Evolutionary conservation across 257 asterid species (phyloP).

Genomic region (Linaria vulgaris): DNA sequence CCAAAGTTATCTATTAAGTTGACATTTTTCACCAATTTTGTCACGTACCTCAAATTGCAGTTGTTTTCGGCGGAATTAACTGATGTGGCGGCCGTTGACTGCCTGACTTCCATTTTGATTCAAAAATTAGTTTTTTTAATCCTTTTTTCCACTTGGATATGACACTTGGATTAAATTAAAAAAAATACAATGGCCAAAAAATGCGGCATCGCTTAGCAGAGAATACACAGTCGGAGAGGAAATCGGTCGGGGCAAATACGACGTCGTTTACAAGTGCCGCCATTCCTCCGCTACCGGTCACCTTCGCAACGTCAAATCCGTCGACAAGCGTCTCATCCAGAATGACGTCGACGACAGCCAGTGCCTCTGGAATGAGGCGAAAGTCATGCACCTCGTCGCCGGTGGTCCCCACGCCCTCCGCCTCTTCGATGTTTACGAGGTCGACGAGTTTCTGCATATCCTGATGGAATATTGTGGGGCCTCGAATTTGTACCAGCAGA

Average conservation of each 20-base stretch:
- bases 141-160: too few relatives aligned
- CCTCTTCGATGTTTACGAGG: conserved; percentile 60
- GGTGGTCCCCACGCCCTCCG: conserved; percentile 43
- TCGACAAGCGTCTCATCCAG: conserved; percentile 54
- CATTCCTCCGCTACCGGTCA: conserved; percentile 45
- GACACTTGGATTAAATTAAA: too few relatives aligned
- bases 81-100: too few relatives aligned
- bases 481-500: conserved; percentile 50
- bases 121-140: too few relatives aligned
- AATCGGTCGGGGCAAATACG: conserved; percentile 73
- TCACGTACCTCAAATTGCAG: too few relatives aligned
- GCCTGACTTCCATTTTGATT: too few relatives aligned
- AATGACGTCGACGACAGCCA: conserved; percentile 61
- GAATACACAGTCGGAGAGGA: conserved; percentile 58
- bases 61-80: too few relatives aligned
- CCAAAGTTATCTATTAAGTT: too few relatives aligned
- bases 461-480: conserved; percentile 59
- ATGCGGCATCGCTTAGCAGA: conserved; percentile 43
- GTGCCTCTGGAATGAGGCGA: conserved; percentile 64
- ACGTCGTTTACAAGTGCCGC: conserved; percentile 67
- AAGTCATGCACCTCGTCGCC: conserved; percentile 49
- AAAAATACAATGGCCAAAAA: too few relatives aligned
- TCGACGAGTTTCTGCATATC: conserved; percentile 51
- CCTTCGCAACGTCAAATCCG: conserved; percentile 62
- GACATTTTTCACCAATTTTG: too few relatives aligned